These are phyloP conservation scores for Elaeis oleifera DNA, from an alignment of 202 grass and related monocot genomes.

Conservation along the genomic window DNA sequence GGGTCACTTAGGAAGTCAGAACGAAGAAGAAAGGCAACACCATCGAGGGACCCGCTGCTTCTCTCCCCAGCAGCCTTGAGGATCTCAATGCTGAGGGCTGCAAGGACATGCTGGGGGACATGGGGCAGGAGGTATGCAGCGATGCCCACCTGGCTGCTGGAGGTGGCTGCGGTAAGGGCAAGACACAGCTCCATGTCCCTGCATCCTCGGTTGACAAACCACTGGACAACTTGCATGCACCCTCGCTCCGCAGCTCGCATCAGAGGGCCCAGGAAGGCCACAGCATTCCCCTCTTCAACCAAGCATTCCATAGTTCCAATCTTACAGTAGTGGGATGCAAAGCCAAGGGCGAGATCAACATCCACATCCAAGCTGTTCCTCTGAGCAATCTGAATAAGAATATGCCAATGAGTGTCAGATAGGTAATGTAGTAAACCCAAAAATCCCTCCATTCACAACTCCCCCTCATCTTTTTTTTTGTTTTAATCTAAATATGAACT, in stretches of 20 bases:
- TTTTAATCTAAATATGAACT: too few species aligned
- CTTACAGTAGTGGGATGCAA: constrained; percentile 82
- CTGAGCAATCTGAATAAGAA: constrained; percentile 65
- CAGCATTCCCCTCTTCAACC: constrained; percentile 70
- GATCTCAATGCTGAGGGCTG: constrained; percentile 72
- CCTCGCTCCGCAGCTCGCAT: constrained; percentile 91
- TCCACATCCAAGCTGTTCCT: constrained; percentile 93
- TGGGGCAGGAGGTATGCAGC: constrained; percentile 76
- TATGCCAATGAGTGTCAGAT: background rate
- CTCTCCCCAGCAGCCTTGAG: constrained; percentile 66
- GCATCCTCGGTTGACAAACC: constrained; percentile 81
- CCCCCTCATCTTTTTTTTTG: too few species aligned
- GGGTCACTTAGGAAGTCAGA: constrained; percentile 61
- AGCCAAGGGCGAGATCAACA: constrained; percentile 89
- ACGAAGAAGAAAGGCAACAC: constrained; percentile 58
- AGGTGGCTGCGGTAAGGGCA: constrained; percentile 77
- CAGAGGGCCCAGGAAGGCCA: constrained; percentile 73
- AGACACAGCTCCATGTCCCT: constrained; percentile 96
- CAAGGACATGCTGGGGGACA: constrained; percentile 73
- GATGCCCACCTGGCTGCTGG: constrained; percentile 51
- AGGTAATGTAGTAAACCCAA: too few species aligned
- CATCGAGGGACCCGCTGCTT: constrained; percentile 35
- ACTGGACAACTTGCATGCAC: constrained; percentile 70
- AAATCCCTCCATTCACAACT: too few species aligned
- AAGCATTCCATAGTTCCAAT: constrained; percentile 85